Conservation (phyloP, 495 filamentous ascomycete genomes). For the Echria macrotheca region DNA sequence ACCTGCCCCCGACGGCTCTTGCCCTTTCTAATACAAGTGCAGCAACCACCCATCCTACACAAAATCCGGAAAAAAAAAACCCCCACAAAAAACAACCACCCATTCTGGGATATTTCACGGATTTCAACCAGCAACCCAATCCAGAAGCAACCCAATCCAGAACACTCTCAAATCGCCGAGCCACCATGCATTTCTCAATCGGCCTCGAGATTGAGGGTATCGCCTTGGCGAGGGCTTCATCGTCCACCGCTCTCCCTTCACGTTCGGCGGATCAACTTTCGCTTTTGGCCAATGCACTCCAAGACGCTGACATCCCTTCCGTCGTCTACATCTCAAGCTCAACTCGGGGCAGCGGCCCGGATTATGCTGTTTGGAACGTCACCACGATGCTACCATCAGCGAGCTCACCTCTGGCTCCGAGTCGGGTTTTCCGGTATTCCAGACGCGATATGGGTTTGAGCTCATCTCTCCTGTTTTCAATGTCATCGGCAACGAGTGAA, state of each 20-base stretch:
- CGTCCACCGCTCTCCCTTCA: conserved; percentile 1
- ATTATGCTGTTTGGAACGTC: conserved; percentile 2
- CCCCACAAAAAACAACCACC: conserved; percentile 1
- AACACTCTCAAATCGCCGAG: background rate
- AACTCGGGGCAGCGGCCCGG: background rate
- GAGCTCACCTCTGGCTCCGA: background rate
- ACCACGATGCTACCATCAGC: background rate
- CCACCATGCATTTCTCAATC: conserved; percentile 1
- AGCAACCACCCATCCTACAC: background rate
- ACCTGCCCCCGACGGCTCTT: background rate
- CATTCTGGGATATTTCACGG: background rate
- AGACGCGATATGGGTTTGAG: conserved; percentile 1
- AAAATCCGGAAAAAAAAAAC: too few species aligned
- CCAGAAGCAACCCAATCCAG: background rate
- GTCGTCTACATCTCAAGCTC: background rate
- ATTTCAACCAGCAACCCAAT: too few species aligned
- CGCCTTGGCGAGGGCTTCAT: background rate
- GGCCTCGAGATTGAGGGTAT: background rate
- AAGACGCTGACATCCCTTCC: background rate
- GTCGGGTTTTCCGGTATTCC: background rate
- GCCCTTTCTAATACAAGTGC: conserved; percentile 1
- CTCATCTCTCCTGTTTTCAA: conserved; percentile 1
- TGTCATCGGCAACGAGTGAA: conserved; percentile 1
- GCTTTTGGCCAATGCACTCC: conserved; percentile 1
- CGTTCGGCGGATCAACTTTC: conserved; percentile 1